A percentile compares a stretch with the other conserved stretches of the same genome.
phyloP scores from a whole-genome alignment of 345 rosid species.

The Hevea brasiliensis region DNA sequence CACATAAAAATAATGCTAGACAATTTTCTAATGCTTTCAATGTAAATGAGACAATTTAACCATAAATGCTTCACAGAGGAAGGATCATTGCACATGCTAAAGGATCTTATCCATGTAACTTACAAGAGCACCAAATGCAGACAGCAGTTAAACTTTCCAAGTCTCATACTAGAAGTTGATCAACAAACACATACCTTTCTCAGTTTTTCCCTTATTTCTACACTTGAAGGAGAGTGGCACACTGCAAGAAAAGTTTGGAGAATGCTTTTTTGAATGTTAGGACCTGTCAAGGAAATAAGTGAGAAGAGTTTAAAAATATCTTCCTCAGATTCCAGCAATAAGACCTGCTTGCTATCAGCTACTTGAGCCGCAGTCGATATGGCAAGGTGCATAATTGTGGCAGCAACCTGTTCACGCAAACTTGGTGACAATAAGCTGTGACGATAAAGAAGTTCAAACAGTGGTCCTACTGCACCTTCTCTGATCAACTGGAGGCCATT shows the following conservation, averaged over 20 bases:
- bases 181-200: conserved; percentile 29
- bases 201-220: conserved; percentile 23
- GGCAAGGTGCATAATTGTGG: conserved; percentile 31
- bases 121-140: not conserved
- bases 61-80: too few species aligned
- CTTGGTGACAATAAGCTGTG: conserved; percentile 29
- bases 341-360: conserved; percentile 20
- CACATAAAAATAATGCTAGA: too few species aligned
- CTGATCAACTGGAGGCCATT: conserved; percentile 32
- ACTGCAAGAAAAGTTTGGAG: conserved; percentile 29
- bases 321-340: conserved; percentile 29
- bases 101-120: too few species aligned
- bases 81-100: too few species aligned
- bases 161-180: not conserved
- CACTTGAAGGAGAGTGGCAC: conserved; percentile 26
- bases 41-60: too few species aligned
- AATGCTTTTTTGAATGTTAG: conserved; percentile 28
- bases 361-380: conserved; percentile 17
- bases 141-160: not conserved
- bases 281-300: conserved; percentile 31
- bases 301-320: conserved; percentile 29
- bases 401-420: conserved; percentile 30
- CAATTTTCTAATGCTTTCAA: too few species aligned
- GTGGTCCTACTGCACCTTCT: conserved; percentile 27
- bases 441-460: conserved; percentile 33